Percentiles rank a stretch among this genome's conserved stretches.
phyloP scores from a whole-genome alignment of 257 asterid genomes.

The Thymus mandschuricus region DNA sequence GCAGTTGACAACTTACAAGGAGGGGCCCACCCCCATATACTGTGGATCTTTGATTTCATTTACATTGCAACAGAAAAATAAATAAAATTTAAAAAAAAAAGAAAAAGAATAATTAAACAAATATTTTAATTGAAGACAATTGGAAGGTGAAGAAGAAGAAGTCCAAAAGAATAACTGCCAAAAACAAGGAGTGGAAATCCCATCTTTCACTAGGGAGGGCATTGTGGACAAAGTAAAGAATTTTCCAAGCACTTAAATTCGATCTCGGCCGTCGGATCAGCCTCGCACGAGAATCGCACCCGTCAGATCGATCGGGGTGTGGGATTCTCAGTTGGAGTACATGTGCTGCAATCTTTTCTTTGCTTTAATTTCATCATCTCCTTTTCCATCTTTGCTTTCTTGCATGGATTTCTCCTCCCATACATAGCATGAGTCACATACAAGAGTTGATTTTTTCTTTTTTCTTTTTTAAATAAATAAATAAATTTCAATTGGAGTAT shows the following conservation, averaged over 20 bases:
- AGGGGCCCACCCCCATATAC: constrained; percentile 45
- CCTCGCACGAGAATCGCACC: background rate
- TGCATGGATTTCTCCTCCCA: constrained; percentile 51
- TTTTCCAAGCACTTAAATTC: background rate
- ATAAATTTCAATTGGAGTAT: background rate
- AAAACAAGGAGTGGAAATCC: constrained; percentile 45
- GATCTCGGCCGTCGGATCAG: constrained; percentile 22
- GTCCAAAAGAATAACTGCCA: constrained; percentile 43
- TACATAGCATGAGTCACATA: constrained; percentile 26
- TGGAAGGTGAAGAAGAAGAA: constrained; percentile 35
- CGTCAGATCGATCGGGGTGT: constrained; percentile 32
- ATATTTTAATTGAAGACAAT: background rate
- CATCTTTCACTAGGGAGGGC: constrained; percentile 37
- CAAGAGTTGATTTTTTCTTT: constrained; percentile 14
- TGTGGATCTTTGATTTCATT: constrained; percentile 43
- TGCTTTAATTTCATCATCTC: constrained; percentile 34
- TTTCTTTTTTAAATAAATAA: background rate
- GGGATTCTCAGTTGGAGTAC: constrained; percentile 48
- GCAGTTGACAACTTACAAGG: constrained; percentile 43
- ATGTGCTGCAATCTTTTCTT: constrained; percentile 41
- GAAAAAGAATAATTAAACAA: too few relatives aligned
- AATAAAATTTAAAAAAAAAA: background rate
- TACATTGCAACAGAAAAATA: background rate
- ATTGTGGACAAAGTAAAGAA: constrained; percentile 46
- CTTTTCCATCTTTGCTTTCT: constrained; percentile 36